Conservation (phyloP, 2,329 filamentous ascomycete species). For the Juglanconis sp. region DNA sequence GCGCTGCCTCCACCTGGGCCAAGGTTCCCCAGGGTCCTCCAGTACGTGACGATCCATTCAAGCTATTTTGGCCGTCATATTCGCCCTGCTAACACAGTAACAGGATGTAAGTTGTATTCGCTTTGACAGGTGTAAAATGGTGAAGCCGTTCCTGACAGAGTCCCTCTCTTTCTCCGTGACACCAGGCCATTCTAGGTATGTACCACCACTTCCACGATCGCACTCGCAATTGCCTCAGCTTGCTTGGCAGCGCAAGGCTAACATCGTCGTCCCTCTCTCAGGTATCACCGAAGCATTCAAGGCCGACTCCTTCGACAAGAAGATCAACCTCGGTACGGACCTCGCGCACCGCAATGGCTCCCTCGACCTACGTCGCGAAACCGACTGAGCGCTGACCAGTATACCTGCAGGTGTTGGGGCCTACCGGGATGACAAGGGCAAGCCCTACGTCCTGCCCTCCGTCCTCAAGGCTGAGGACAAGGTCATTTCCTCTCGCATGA, state of each 20-base stretch:
- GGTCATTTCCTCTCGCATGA: conserved; percentile 71
- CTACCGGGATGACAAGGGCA: conserved; percentile 96
- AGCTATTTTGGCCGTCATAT: conserved; percentile 36
- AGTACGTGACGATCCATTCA: conserved; percentile 27
- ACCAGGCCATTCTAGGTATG: conserved; percentile 73
- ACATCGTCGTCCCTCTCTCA: conserved; percentile 31
- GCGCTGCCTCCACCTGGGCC: conserved; percentile 78
- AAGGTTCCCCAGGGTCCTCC: conserved; percentile 84
- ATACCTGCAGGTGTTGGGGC: conserved; percentile 74
- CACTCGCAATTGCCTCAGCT: conserved; percentile 5
- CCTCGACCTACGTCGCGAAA: conserved; percentile 13
- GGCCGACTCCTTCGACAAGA: conserved; percentile 86
- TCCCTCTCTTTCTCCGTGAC: conserved; percentile 20
- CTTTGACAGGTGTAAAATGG: background rate
- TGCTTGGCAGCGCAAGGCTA: conserved; percentile 10
- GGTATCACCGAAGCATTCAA: conserved; percentile 99
- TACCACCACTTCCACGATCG: conserved; percentile 17
- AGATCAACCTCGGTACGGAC: conserved; percentile 86
- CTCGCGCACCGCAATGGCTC: background rate
- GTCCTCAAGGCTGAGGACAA: conserved; percentile 86
- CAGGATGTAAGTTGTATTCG: conserved; percentile 17
- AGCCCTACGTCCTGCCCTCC: conserved; percentile 95
- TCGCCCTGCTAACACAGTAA: conserved; percentile 17
- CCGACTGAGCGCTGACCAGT: conserved; percentile 7
- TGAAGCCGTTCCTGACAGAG: conserved; percentile 22